Percentiles rank a stretch among this genome's conserved stretches.
Evolutionary conservation across 768 basidiomycete genomes (phyloP).

Genomic region (Pisolithus microcarpus): DNA sequence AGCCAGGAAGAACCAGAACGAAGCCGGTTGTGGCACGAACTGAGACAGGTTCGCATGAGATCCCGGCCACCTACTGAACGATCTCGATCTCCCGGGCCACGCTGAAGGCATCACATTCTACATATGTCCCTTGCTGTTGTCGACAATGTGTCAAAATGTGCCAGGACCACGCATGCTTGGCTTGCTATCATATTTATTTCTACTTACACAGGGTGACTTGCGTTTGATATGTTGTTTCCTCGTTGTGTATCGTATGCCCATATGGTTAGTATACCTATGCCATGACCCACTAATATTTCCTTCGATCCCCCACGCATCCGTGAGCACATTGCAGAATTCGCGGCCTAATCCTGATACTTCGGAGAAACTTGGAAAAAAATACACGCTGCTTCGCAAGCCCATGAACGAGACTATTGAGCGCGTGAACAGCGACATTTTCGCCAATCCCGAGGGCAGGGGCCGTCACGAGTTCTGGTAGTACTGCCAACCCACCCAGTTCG

Average conservation of each 20-base stretch:
- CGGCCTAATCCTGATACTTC: too few relatives aligned
- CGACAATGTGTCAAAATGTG: slow-evolving; percentile 6
- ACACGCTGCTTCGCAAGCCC: too few relatives aligned
- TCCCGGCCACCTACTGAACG: slow-evolving; percentile 39
- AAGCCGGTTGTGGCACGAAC: slow-evolving; percentile 49
- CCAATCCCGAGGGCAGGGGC: not conserved
- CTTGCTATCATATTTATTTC: slow-evolving; percentile 11
- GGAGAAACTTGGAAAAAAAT: too few relatives aligned
- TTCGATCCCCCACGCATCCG: too few relatives aligned
- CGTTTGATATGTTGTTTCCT: slow-evolving; percentile 3
- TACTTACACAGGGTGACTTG: not conserved
- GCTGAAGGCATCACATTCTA: slow-evolving; percentile 19
- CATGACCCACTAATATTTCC: not conserved
- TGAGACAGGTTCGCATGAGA: slow-evolving; percentile 43
- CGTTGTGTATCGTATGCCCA: slow-evolving; percentile 1
- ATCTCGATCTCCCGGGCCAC: slow-evolving; percentile 33
- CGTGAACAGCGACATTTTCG: too few relatives aligned
- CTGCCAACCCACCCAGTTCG: slow-evolving; percentile 99
- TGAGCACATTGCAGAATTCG: too few relatives aligned
- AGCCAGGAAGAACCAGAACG: slow-evolving; percentile 33
- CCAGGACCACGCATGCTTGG: not conserved
- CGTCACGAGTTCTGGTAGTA: slow-evolving; percentile 84
- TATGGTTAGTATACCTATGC: slow-evolving; percentile 1
- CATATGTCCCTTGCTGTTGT: slow-evolving; percentile 6
- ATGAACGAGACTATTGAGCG: too few relatives aligned